Base-by-base conservation (phyloP, 2,329 filamentous ascomycete genomes). In the Waltergamsia citrina region DNA sequence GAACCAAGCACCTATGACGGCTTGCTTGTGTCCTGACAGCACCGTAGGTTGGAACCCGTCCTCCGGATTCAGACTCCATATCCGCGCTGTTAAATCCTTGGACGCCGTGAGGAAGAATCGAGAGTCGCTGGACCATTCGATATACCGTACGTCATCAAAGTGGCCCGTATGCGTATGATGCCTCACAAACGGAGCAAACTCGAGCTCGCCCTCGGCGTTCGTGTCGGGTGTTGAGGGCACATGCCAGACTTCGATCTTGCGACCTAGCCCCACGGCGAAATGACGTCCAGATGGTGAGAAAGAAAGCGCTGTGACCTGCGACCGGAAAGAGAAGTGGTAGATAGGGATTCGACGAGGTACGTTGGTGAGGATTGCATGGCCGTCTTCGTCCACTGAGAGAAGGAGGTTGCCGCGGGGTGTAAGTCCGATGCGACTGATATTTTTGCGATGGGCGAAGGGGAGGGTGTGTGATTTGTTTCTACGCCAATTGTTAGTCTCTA, bases 111-210 rank as follows among this genome's bases (percentile, higher is more conserved):
- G 69, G 56, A 98, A 90, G 66, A 98, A 98, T 18, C 92, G 74
- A 10, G 90, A 95, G 61, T 98, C 93, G 56, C 78, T 82, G 7
- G 92, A 96, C 92, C 93, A 98, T 53, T 94, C 82, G 36, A 98
- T 83, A 54, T 80, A 81, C 42, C 79, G 77, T 10, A 96, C 81
- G 12, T 73, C 74, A 54, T 96, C 92, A 48, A 92, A 94, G 56
- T 98, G 92, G 1, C 85, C 86, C 2, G 78, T 79, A 47, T 94
- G 86, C 33, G 82, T 81, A 44, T 87, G 78, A 60, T 96, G 85
- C 44, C 83, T 72, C 31, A 95, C 80, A 49, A 98, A 98, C 0
- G 92, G 92, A 15, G 92, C 88, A 59, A 95, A 98, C 48, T 96
- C 88, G 35, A 96, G 68, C 42, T 88, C 85, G 39, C 86, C 88